phyloP scores from a whole-genome alignment of 2,329 filamentous ascomycete genomes.

The Cadophora sp. region DNA sequence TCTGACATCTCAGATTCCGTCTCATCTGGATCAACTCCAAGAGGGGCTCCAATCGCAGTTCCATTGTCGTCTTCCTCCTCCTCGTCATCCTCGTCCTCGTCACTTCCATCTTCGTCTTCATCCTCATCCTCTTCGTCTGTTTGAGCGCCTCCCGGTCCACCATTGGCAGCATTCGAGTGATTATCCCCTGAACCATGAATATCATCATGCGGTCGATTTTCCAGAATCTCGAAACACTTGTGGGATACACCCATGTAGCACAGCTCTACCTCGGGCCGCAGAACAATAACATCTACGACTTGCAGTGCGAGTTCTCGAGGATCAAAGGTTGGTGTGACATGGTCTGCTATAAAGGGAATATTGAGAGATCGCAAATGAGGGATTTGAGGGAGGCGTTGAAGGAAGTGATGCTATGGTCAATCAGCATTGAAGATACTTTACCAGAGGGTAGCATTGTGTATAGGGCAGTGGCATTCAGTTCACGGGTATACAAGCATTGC shows the following conservation, averaged over 20 bases:
- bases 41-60: slow-evolving; percentile 41
- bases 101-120: slow-evolving; percentile 54
- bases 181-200: slow-evolving; percentile 38
- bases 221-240: slow-evolving; percentile 84
- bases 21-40: slow-evolving; percentile 46
- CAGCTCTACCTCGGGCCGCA: slow-evolving; percentile 77
- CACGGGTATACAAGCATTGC: not conserved
- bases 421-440: slow-evolving; percentile 26
- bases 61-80: slow-evolving; percentile 49
- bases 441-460: not conserved
- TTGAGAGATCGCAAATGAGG: slow-evolving; percentile 75
- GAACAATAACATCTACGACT: slow-evolving; percentile 77
- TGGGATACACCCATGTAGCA: slow-evolving; percentile 78
- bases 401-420: slow-evolving; percentile 71
- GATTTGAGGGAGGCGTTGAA: slow-evolving; percentile 75
- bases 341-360: slow-evolving; percentile 70
- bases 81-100: slow-evolving; percentile 54
- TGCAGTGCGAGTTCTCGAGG: slow-evolving; percentile 76
- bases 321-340: slow-evolving; percentile 61
- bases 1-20: slow-evolving; percentile 48
- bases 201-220: slow-evolving; percentile 60
- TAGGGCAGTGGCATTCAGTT: too few species aligned
- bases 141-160: slow-evolving; percentile 46
- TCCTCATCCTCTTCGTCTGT: slow-evolving; percentile 56
- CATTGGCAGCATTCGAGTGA: slow-evolving; percentile 44